Evolutionary conservation across 495 filamentous ascomycete species (phyloP).

Genomic region (Annulohypoxylon stygium): DNA sequence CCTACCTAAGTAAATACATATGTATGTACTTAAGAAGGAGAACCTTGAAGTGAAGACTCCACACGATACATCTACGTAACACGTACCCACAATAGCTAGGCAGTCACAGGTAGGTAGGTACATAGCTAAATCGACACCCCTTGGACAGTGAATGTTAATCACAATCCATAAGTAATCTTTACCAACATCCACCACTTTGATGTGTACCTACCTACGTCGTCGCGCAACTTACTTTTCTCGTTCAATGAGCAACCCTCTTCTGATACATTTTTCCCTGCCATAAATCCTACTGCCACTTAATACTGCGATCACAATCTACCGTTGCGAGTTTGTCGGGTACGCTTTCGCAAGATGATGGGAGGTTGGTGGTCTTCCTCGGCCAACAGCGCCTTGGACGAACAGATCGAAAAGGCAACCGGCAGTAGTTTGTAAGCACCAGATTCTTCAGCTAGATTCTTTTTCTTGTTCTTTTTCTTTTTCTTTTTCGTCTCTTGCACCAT

Average conservation of each 20-base stretch:
- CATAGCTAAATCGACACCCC: background rate
- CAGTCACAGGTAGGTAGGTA: background rate
- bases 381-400: slow-evolving; percentile 90
- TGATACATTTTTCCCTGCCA: background rate
- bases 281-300: background rate
- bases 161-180: background rate
- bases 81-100: slow-evolving; percentile 4
- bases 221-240: slow-evolving; percentile 13
- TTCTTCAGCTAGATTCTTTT: background rate
- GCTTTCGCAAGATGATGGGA: slow-evolving; percentile 71
- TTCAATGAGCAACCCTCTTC: slow-evolving; percentile 8
- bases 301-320: slow-evolving; percentile 6
- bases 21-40: background rate
- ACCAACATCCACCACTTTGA: slow-evolving; percentile 9
- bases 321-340: slow-evolving; percentile 10
- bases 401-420: slow-evolving; percentile 93
- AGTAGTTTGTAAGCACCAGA: slow-evolving; percentile 80
- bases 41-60: too few species aligned
- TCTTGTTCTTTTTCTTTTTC: too few species aligned
- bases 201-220: background rate
- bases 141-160: background rate
- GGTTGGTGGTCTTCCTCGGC: slow-evolving; percentile 87
- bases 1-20: background rate
- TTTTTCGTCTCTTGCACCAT: background rate
- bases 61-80: background rate